A percentile compares a stretch with the other conserved stretches of the same genome.
Conservation (phyloP, 179 eudicot genomes). For the Dionaea muscipula region DNA sequence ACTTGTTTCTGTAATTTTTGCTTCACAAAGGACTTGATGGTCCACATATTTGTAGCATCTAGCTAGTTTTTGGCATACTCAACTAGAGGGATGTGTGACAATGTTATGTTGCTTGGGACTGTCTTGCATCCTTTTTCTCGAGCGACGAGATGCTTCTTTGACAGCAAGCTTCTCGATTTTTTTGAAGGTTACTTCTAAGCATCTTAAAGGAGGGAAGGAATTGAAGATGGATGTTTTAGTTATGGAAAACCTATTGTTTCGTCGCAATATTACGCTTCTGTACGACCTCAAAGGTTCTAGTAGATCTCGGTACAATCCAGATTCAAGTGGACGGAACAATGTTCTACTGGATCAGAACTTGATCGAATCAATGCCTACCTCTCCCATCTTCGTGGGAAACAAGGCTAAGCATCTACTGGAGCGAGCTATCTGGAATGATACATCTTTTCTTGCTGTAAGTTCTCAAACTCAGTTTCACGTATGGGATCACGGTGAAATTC, state of each 20-base stretch:
- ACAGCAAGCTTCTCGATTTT: not conserved
- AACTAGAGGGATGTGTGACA: too few relatives aligned
- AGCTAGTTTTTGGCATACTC: too few relatives aligned
- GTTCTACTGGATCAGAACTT: conserved; percentile 84
- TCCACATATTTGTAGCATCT: too few relatives aligned
- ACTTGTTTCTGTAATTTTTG: too few relatives aligned
- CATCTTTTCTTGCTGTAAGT: conserved; percentile 85
- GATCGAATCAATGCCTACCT: conserved; percentile 80
- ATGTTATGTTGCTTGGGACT: not conserved
- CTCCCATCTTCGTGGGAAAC: conserved; percentile 81
- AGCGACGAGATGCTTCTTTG: not conserved
- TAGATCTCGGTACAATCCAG: conserved; percentile 72
- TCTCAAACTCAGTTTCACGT: not conserved
- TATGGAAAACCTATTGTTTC: conserved; percentile 80
- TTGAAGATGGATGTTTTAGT: conserved; percentile 73
- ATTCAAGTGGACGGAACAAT: conserved; percentile 68
- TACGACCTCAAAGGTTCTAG: conserved; percentile 87
- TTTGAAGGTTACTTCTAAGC: conserved; percentile 55
- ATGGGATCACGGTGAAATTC: not conserved
- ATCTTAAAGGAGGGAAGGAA: conserved; percentile 77
- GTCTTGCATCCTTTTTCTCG: not conserved
- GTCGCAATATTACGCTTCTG: conserved; percentile 49
- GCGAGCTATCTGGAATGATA: conserved; percentile 91
- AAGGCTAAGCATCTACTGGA: conserved; percentile 69
- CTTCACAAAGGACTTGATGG: too few relatives aligned